Evolutionary conservation across 305 asterid species (phyloP), one percentile per base, ranked within the genome.

Genomic region (Solanum hybrid): DNA sequence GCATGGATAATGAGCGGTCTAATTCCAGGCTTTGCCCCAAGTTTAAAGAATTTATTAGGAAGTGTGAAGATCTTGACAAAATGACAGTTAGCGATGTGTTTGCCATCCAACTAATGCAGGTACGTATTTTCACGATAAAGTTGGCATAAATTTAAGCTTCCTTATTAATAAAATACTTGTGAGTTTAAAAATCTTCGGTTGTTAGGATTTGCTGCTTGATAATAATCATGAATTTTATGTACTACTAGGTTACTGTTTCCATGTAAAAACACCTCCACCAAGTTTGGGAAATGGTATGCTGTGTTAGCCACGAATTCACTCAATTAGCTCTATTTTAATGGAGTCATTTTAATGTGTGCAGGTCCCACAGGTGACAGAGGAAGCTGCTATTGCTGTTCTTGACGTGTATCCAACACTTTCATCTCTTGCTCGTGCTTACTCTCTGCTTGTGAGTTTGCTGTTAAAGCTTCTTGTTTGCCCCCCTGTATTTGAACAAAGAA

Each of bases 301-400:
- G n/a, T 84, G 31, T 51, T 84, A 3, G 87, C 40, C 76, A 84
- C 24, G 31, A 31, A 84, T 29, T 84, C 20, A 14, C 39, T 51
- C 87, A 51, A 29, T 84, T 51, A 84, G 42, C 75, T 84, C 42
- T 51, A 84, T 51, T 5, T 84, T 84, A 51, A 84, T 84, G 29
- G 31, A 11, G 57, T 24, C 26, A 73, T 89, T 83, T 89, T 28
- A 91, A 20, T 88, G 87, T 89, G 34, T 92, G 92, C 95, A 96
- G 99, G 98, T 97, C 88, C 98, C 98, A 80, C 98, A 96, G 80
- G 99, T 97, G 87, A 97, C 98, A 3, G 99, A 97, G 95, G 98
- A 96, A 77, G 89, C 94, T 82, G 98, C 99, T 92, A 92, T 96
- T 89, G 96, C 96, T 89, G 99, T 97, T 90, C 75, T 96, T 89